Base-by-base conservation (phyloP, 208 protist genomes). In the Trypanosomatidae sp. region DNA sequence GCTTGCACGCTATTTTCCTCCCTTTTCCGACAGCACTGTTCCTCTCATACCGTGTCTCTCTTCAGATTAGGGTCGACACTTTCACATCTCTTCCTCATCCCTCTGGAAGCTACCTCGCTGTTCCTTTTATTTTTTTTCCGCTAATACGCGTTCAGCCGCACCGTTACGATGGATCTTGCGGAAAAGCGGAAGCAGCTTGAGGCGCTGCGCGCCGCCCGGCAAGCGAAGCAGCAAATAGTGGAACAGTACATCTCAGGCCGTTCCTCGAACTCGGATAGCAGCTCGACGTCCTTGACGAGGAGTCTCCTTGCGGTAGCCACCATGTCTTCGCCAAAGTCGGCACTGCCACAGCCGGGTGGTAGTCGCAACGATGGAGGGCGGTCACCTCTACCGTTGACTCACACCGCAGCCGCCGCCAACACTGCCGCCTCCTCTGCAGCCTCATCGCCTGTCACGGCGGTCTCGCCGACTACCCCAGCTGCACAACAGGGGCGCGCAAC, bases 111-210 rank as follows among this genome's bases (percentile, higher is more conserved):
- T 22, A 19, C 10, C 7, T 15, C 12, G 19, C 22, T 13, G 2
- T 8, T 8, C 28, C 22, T 33, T 36, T 6, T 17, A 50, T 28
- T 2, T 2, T 12, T 43, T 43, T 15, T 39, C 17, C 17, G 1
- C 19, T 9, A 19, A 36, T 25, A 43, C 19, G 12, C 19, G 1
- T 12, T 43, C 8, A 5, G 33, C 33, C 6, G 17, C 17, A 39
- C n/a, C 58, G 15, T 41, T 25, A 13, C 66, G 69, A 93, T 93
- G 88, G 84, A 90, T 77, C 73, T 93, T 17, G 77, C 85, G 13
- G 85, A 90, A 70, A 91, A 91, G 71, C 73, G 83, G 19, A 80
- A 84, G 49, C 81, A 91, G 71, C 77, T 94, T 0, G 84, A 90
- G 74, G 85, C 79, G 50, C 62, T 91, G 53, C 81, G 82, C 39